A percentile compares a stretch with the other conserved stretches of the same genome.
phyloP scores from a whole-genome alignment of 768 basidiomycete species.

The Termitomyces sp. region DNA sequence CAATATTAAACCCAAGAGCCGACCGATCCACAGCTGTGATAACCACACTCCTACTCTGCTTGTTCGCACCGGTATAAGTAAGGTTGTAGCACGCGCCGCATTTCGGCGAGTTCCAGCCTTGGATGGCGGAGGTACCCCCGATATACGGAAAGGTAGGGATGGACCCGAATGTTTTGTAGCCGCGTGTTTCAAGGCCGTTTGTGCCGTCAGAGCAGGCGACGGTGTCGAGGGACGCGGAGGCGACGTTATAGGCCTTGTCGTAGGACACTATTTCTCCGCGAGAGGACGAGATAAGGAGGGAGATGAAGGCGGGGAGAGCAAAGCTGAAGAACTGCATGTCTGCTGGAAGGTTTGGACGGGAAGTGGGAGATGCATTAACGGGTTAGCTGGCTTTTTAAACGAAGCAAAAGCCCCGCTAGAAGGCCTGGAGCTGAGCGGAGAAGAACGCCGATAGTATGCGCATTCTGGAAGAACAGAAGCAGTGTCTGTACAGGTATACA shows the following conservation, averaged over 20 bases:
- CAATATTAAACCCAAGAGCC: slow-evolving; percentile 16
- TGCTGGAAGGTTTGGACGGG: background rate
- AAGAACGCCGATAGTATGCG: background rate
- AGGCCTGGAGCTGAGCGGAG: background rate
- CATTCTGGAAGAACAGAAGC: background rate
- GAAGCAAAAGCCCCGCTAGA: background rate
- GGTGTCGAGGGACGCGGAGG: slow-evolving; percentile 21
- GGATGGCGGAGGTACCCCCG: slow-evolving; percentile 38
- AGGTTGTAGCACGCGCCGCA: slow-evolving; percentile 53
- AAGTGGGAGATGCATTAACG: background rate
- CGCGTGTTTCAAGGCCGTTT: slow-evolving; percentile 33
- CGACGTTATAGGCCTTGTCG: slow-evolving; percentile 35
- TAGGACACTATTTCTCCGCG: slow-evolving; percentile 19
- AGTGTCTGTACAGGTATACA: background rate
- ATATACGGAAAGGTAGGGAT: slow-evolving; percentile 50
- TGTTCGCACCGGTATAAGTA: slow-evolving; percentile 25
- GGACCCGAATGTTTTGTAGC: slow-evolving; percentile 36
- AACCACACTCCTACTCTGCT: slow-evolving; percentile 24
- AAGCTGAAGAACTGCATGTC: slow-evolving; percentile 27
- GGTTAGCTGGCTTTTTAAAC: background rate
- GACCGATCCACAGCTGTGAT: slow-evolving; percentile 41
- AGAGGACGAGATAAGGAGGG: slow-evolving; percentile 6
- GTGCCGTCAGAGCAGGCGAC: slow-evolving; percentile 47
- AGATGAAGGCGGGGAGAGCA: slow-evolving; percentile 17
- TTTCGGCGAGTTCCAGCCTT: slow-evolving; percentile 36